These are phyloP conservation scores for Leucocoprinus leucothites DNA, from an alignment of 768 basidiomycete species.

Conservation along the genomic window DNA sequence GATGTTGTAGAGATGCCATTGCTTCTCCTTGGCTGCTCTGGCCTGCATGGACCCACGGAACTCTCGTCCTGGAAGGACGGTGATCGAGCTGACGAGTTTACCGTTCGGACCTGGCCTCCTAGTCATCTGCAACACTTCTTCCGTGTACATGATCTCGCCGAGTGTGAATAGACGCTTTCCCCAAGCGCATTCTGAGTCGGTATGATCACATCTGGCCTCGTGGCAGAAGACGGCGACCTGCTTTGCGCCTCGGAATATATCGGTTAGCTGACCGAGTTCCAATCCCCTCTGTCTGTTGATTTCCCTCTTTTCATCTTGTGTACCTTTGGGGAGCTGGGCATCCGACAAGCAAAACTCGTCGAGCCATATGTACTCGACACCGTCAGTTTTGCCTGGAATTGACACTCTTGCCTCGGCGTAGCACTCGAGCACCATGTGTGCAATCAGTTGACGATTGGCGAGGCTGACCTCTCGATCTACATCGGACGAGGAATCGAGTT, in stretches of 20 bases:
- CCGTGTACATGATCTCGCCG: slow-evolving; percentile 7
- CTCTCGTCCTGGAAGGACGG: not conserved
- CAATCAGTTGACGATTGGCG: not conserved
- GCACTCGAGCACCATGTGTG: not conserved
- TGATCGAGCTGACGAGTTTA: not conserved
- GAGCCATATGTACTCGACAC: slow-evolving; percentile 7
- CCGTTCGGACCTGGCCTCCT: not conserved
- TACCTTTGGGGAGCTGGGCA: not conserved
- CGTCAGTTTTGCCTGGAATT: not conserved
- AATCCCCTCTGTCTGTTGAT: not conserved
- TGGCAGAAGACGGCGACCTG: slow-evolving; percentile 7
- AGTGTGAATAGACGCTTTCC: slow-evolving; percentile 5
- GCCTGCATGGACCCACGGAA: slow-evolving; percentile 6
- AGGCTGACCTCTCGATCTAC: not conserved
- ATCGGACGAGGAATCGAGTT: not conserved
- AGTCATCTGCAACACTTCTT: slow-evolving; percentile 6
- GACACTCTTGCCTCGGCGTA: not conserved
- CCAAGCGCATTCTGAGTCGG: slow-evolving; percentile 1
- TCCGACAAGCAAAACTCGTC: slow-evolving; percentile 8
- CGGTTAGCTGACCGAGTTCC: slow-evolving; percentile 4
- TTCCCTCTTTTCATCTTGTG: slow-evolving; percentile 1
- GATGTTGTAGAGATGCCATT: slow-evolving; percentile 17
- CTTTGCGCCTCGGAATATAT: slow-evolving; percentile 7
- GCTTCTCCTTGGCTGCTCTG: slow-evolving; percentile 7
- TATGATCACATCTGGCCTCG: not conserved